Evolutionary conservation across 2,329 filamentous ascomycete species (phyloP), one percentile per base, ranked within the genome.

Genomic region (Incumbomyces lentus): DNA sequence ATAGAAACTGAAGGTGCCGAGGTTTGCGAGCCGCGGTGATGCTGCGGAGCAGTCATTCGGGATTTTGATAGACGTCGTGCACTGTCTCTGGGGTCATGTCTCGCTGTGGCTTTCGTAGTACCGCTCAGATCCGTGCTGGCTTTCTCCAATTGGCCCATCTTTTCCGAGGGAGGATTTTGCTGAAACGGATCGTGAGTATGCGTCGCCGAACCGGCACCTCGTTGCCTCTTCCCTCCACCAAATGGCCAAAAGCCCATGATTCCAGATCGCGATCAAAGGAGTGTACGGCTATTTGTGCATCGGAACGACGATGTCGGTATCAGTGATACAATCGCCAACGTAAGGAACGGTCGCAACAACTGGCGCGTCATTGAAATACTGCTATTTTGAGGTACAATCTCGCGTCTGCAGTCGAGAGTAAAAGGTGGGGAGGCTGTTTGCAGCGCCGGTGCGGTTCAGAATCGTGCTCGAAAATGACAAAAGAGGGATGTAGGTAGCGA

Each of bases 191-290:
- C 36, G 2, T 26, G 36, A 5, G 18, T 17, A 12, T 46, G 35
- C 12, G 13, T 19, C 3, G 10, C 29, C 19, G 35, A 13, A 2
- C 40, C 36, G 8, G 29, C 30, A 22, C 29, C 37, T 17, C 37
- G 35, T 29, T 40, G 44, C 48, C 52, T 57, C 47, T 54, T 55
- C 43, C 50, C 50, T 49, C 49, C 53, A 30, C 55, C 53, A 36
- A 57, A 57, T 22, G 53, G 52, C 55, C 55, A 57, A 51, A 57
- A 54, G 50, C 55, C 55, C 55, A 57, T 57, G 34, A 44, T 57
- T 38, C 33, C 10, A 18, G 26, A 35, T 22, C 34, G 42, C 34
- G 33, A 22, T 38, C 42, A 37, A 40, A 26, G 3, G 42, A 38
- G 34, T 26, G 33, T 37, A 11, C 29, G 18, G 31, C 17, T 37